Evolutionary conservation across 768 basidiomycete genomes (phyloP).

Genomic region (Amylocystis lapponica): DNA sequence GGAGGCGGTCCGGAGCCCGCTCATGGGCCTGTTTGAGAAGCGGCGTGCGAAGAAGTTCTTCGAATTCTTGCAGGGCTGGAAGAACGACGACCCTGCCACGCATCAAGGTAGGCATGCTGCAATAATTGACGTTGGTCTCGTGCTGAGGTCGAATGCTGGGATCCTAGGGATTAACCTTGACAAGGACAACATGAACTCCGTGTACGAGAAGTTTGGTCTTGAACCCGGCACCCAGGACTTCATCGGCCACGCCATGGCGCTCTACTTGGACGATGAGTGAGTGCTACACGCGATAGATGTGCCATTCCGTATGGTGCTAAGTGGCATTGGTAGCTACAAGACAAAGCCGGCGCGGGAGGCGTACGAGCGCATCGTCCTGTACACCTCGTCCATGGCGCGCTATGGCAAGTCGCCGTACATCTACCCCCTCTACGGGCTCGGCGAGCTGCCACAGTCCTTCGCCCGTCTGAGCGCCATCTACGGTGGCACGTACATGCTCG

Average conservation of each 20-base stretch:
- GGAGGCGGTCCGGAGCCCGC: conserved; percentile 89
- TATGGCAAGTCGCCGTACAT: conserved; percentile 99
- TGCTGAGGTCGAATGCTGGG: not conserved
- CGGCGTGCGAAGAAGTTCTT: conserved; percentile 98
- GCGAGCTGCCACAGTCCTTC: conserved; percentile 97
- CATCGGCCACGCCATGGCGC: conserved; percentile 98
- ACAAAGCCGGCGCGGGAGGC: conserved; percentile 84
- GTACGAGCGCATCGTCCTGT: conserved; percentile 93
- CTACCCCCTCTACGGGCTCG: conserved; percentile 97
- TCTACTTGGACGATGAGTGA: conserved; percentile 96
- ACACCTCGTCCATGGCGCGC: conserved; percentile 97
- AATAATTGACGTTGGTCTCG: not conserved
- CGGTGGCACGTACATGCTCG: conserved; percentile 99
- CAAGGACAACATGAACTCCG: conserved; percentile 84
- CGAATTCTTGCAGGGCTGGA: conserved; percentile 93
- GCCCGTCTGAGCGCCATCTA: conserved; percentile 98
- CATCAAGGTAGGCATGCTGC: conserved; percentile 69
- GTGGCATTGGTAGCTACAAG: conserved; percentile 64
- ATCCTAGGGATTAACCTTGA: conserved; percentile 78
- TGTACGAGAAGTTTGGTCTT: conserved; percentile 96
- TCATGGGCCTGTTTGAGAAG: conserved; percentile 99
- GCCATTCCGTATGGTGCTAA: not conserved
- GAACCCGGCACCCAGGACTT: conserved; percentile 98
- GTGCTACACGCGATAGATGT: conserved; percentile 27
- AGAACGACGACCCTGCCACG: conserved; percentile 90